Percentiles rank a stretch among this genome's conserved stretches.
Evolutionary conservation across 805 yeast genomes (phyloP).

Genomic region (Wickerhamiella azyma): DNA sequence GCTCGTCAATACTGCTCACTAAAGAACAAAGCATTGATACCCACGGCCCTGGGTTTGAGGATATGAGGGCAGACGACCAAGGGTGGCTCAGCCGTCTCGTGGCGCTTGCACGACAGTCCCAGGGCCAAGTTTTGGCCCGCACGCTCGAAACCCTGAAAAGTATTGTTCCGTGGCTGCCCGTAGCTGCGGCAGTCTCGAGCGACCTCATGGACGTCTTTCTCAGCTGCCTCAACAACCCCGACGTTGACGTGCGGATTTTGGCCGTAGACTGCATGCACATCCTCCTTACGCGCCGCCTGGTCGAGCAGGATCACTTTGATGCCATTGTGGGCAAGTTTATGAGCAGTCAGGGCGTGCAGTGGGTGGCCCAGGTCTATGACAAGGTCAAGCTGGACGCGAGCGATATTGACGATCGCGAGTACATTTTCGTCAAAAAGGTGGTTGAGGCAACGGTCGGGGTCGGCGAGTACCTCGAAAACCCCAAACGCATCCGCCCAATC

Average conservation of each 20-base stretch:
- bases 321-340: slow-evolving; percentile 70
- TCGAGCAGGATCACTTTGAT: slow-evolving; percentile 52
- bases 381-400: slow-evolving; percentile 38
- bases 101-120: neutral
- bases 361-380: slow-evolving; percentile 52
- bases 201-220: slow-evolving; percentile 54
- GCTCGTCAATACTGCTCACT: slow-evolving; percentile 2
- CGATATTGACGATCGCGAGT: slow-evolving; percentile 64
- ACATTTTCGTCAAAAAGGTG: slow-evolving; percentile 72
- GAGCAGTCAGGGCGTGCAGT: slow-evolving; percentile 54
- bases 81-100: slow-evolving; percentile 62
- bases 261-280: slow-evolving; percentile 88
- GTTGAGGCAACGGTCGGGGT: slow-evolving; percentile 87
- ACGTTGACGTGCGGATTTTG: slow-evolving; percentile 58
- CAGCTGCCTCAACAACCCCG: slow-evolving; percentile 24
- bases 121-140: neutral
- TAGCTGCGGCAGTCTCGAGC: slow-evolving; percentile 53
- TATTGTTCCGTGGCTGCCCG: slow-evolving; percentile 82
- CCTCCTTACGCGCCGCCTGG: slow-evolving; percentile 66
- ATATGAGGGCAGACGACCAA: slow-evolving; percentile 52
- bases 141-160: slow-evolving; percentile 74
- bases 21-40: slow-evolving; percentile 40
- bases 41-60: slow-evolving; percentile 42
- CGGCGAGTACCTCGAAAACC: slow-evolving; percentile 50
- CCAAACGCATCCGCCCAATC: slow-evolving; percentile 30